phyloP scores from a whole-genome alignment of 352 stramenopile genomes.

The Phytophthora constricta region DNA sequence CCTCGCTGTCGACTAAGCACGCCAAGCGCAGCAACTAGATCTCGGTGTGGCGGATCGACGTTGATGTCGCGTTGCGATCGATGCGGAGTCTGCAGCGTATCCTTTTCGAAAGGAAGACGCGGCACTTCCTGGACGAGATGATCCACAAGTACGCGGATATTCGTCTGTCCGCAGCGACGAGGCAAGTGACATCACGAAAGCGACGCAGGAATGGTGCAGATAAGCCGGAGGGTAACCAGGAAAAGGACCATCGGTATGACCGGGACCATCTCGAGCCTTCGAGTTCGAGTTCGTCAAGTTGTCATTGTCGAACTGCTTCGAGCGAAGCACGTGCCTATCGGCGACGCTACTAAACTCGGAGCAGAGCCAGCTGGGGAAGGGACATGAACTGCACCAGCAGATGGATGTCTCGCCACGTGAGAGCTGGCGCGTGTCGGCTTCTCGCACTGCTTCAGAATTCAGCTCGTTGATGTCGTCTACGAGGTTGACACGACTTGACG shows the following conservation, averaged over 20 bases:
- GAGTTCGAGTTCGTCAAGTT: conserved; percentile 30
- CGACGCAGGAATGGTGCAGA: conserved; percentile 14
- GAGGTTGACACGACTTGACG: conserved; percentile 16
- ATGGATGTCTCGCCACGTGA: conserved; percentile 21
- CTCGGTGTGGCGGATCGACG: conserved; percentile 4
- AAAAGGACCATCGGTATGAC: neutral
- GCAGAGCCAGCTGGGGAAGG: conserved; percentile 21
- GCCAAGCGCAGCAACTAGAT: conserved; percentile 1
- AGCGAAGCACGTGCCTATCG: conserved; percentile 22
- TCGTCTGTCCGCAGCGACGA: conserved; percentile 24
- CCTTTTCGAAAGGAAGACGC: conserved; percentile 40
- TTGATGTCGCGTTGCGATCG: conserved; percentile 34
- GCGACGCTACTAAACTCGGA: conserved; percentile 22
- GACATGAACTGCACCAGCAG: conserved; percentile 18
- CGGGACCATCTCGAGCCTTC: conserved; percentile 3
- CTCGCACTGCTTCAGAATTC: conserved; percentile 23
- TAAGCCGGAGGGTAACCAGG: conserved; percentile 9
- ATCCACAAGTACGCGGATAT: conserved; percentile 44
- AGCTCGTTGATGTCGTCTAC: conserved; percentile 25
- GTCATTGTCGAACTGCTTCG: conserved; percentile 37
- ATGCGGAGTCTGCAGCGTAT: conserved; percentile 42
- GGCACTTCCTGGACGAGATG: conserved; percentile 40
- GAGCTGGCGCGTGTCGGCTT: conserved; percentile 27
- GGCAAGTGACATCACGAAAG: conserved; percentile 23
- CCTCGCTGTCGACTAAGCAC: too few relatives aligned